These are phyloP conservation scores for Candida multigemmis DNA, from an alignment of 805 yeast genomes.

Conservation along the genomic window DNA sequence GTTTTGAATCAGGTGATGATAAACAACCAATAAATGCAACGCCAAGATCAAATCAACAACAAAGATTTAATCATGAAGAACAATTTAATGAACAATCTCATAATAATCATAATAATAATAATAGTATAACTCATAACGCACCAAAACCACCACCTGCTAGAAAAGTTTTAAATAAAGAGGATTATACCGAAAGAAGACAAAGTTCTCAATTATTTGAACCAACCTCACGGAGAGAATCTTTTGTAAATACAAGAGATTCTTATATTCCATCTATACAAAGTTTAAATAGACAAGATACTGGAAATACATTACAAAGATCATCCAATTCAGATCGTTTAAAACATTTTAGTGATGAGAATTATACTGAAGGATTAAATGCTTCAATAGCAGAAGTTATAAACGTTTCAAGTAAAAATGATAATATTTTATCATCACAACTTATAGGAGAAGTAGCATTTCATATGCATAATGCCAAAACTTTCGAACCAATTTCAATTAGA, in stretches of 20 bases:
- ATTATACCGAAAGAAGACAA: slow-evolving; percentile 20
- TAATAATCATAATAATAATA: too few relatives aligned
- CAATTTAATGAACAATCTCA: slow-evolving; percentile 5
- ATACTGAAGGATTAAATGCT: slow-evolving; percentile 64
- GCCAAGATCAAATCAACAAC: slow-evolving; percentile 11
- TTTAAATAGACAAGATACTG: slow-evolving; percentile 25
- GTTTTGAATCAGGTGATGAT: slow-evolving; percentile 35
- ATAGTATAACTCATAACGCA: slow-evolving; percentile 10
- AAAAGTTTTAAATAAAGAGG: slow-evolving; percentile 31
- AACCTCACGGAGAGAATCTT: too few relatives aligned
- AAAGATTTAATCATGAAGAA: slow-evolving; percentile 8
- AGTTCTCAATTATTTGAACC: slow-evolving; percentile 40
- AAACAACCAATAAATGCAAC: slow-evolving; percentile 18
- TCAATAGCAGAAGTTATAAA: slow-evolving; percentile 81
- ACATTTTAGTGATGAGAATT: slow-evolving; percentile 12
- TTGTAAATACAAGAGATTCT: slow-evolving; percentile 31
- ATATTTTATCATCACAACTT: slow-evolving; percentile 46
- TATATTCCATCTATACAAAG: slow-evolving; percentile 13
- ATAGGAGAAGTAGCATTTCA: slow-evolving; percentile 85
- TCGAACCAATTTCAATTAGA: slow-evolving; percentile 22
- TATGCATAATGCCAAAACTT: slow-evolving; percentile 22
- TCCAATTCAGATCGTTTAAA: too few relatives aligned
- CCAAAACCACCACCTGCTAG: slow-evolving; percentile 56
- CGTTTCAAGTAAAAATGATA: slow-evolving; percentile 67
- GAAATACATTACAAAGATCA: slow-evolving; percentile 20